Conservation (phyloP, 148 eudicot species). For the Euryodendron excelsum region DNA sequence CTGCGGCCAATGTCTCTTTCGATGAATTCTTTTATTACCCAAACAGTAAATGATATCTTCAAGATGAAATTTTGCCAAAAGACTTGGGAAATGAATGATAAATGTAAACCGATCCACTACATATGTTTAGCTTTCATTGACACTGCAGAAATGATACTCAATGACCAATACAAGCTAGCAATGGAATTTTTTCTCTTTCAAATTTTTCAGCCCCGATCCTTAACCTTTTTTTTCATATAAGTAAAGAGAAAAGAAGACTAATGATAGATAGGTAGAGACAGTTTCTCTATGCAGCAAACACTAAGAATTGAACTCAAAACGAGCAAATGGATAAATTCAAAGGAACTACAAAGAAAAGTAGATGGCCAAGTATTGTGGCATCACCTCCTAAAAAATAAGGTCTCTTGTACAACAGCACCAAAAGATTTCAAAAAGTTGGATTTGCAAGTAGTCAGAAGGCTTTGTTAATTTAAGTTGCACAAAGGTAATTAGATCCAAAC, state of each 20-base stretch:
- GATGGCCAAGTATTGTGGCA: not conserved
- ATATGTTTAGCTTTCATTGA: not conserved
- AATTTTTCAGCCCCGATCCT: not conserved
- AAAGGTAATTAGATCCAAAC: conserved; percentile 33
- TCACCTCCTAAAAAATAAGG: not conserved
- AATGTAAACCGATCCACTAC: not conserved
- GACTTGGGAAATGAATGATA: not conserved
- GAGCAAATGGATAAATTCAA: not conserved
- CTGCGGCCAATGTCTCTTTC: too few species aligned
- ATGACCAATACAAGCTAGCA: not conserved
- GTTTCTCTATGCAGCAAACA: too few species aligned
- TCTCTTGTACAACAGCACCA: not conserved
- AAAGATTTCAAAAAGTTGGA: not conserved
- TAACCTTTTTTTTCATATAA: too few species aligned
- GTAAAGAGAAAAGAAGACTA: too few species aligned
- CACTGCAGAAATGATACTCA: not conserved
- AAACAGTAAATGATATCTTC: too few species aligned
- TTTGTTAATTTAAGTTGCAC: not conserved
- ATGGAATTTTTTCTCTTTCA: not conserved
- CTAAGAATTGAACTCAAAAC: too few species aligned
- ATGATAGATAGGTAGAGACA: not conserved
- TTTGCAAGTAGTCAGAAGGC: not conserved
- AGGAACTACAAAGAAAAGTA: not conserved
- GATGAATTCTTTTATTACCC: too few species aligned
- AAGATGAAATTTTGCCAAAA: not conserved